Conservation (phyloP, 805 yeast species). For the Candida dendrica region DNA sequence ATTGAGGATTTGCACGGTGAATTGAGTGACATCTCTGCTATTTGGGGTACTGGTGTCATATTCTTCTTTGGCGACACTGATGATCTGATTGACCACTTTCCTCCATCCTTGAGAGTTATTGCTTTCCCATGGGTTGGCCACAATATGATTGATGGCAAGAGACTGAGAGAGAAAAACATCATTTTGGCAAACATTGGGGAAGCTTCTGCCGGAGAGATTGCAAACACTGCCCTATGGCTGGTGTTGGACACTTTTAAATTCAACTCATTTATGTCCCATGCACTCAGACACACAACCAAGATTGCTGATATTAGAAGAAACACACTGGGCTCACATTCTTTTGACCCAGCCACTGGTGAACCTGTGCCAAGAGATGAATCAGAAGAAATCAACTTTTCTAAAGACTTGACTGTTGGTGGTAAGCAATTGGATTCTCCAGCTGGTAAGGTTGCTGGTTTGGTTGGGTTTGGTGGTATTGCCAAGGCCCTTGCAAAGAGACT, state of each 20-base stretch:
- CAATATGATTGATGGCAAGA: slow-evolving; percentile 42
- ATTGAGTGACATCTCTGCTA: slow-evolving; percentile 38
- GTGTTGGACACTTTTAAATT: slow-evolving; percentile 55
- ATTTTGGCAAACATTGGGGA: slow-evolving; percentile 55
- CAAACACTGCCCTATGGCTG: slow-evolving; percentile 60
- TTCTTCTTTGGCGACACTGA: slow-evolving; percentile 38
- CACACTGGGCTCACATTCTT: slow-evolving; percentile 23
- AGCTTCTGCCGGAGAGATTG: slow-evolving; percentile 59
- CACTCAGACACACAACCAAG: slow-evolving; percentile 30
- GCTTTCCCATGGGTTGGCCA: slow-evolving; percentile 56
- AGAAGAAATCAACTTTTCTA: slow-evolving; percentile 28
- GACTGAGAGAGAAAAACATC: slow-evolving; percentile 39
- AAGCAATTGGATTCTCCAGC: slow-evolving; percentile 43
- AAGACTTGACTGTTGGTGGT: slow-evolving; percentile 39
- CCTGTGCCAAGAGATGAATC: slow-evolving; percentile 21
- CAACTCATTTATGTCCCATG: slow-evolving; percentile 38
- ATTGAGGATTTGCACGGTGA: slow-evolving; percentile 30
- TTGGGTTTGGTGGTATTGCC: slow-evolving; percentile 77
- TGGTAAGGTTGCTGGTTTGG: slow-evolving; percentile 52
- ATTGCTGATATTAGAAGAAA: slow-evolving; percentile 39
- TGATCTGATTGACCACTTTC: slow-evolving; percentile 38
- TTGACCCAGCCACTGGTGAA: slow-evolving; percentile 27
- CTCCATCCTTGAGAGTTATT: slow-evolving; percentile 39
- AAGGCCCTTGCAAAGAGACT: slow-evolving; percentile 52
- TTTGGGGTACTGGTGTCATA: slow-evolving; percentile 50